phyloP scores from a whole-genome alignment of 345 rosid species.

The Melaleuca quinquenervia region DNA sequence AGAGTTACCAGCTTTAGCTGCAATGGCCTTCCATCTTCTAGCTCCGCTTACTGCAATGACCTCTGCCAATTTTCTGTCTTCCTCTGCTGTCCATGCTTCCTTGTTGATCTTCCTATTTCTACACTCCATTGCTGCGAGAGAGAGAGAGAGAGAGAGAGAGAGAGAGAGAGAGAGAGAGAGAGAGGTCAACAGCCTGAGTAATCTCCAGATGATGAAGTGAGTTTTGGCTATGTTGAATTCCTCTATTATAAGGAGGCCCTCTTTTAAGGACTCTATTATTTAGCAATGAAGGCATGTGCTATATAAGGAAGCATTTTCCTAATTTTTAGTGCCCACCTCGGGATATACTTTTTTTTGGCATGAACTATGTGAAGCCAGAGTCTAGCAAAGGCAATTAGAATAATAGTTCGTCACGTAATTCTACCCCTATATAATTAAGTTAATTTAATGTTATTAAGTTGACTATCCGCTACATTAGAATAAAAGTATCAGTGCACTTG shows the following conservation, averaged over 20 bases:
- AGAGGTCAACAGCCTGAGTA: background rate
- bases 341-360: background rate
- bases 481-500: background rate
- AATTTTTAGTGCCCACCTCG: background rate
- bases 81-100: slow-evolving; percentile 33
- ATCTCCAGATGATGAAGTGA: background rate
- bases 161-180: background rate
- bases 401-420: background rate
- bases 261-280: background rate
- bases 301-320: background rate
- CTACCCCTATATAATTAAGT: background rate
- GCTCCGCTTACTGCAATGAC: slow-evolving; percentile 27
- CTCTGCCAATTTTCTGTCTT: slow-evolving; percentile 28
- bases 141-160: background rate
- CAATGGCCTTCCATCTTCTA: slow-evolving; percentile 24
- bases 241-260: background rate
- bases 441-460: background rate
- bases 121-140: background rate
- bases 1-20: slow-evolving; percentile 25
- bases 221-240: background rate
- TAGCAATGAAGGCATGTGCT: background rate
- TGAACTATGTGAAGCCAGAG: background rate
- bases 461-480: background rate
- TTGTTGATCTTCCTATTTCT: background rate
- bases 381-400: background rate